Percentiles rank a stretch among this genome's conserved stretches.
Evolutionary conservation across 2,329 filamentous ascomycete genomes (phyloP).

Genomic region (Achaetomium macrosporum): DNA sequence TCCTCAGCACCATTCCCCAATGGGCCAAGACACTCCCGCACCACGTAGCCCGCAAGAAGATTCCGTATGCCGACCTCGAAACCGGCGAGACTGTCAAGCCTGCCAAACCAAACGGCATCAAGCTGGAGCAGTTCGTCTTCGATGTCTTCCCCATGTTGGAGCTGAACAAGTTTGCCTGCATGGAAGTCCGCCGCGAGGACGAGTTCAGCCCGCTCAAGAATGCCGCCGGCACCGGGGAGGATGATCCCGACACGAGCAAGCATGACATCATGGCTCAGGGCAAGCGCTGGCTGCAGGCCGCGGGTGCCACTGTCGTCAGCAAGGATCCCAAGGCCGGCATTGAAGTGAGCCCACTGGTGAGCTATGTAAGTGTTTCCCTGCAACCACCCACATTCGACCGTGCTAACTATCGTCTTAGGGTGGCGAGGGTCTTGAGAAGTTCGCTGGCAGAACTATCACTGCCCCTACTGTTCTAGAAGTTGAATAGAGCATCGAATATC

Average conservation of each 20-base stretch:
- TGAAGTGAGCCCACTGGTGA: slow-evolving; percentile 87
- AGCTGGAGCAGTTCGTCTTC: slow-evolving; percentile 98
- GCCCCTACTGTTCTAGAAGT: slow-evolving; percentile 48
- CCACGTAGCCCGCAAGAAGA: slow-evolving; percentile 98
- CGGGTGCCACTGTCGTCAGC: slow-evolving; percentile 68
- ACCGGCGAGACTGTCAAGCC: slow-evolving; percentile 81
- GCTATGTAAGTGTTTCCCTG: slow-evolving; percentile 68
- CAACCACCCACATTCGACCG: not conserved
- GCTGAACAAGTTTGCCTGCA: slow-evolving; percentile 84
- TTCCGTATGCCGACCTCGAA: slow-evolving; percentile 72
- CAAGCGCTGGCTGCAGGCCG: slow-evolving; percentile 74
- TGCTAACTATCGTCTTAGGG: slow-evolving; percentile 37
- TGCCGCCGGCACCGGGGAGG: slow-evolving; percentile 73
- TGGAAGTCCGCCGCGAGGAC: slow-evolving; percentile 94
- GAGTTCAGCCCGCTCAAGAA: slow-evolving; percentile 99
- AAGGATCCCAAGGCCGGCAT: slow-evolving; percentile 61
- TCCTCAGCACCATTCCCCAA: slow-evolving; percentile 82
- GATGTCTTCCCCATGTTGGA: slow-evolving; percentile 90
- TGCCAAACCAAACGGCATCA: slow-evolving; percentile 94
- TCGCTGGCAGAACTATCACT: slow-evolving; percentile 48
- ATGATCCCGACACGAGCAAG: slow-evolving; percentile 90
- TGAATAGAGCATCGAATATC: slow-evolving; percentile 26
- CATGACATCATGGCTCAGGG: slow-evolving; percentile 87
- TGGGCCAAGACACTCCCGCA: slow-evolving; percentile 86
- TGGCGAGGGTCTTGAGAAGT: slow-evolving; percentile 56